Percentiles rank a stretch among this genome's conserved stretches.
Evolutionary conservation across 495 filamentous ascomycete species (phyloP).

Genomic region (Chaetomium tenue): DNA sequence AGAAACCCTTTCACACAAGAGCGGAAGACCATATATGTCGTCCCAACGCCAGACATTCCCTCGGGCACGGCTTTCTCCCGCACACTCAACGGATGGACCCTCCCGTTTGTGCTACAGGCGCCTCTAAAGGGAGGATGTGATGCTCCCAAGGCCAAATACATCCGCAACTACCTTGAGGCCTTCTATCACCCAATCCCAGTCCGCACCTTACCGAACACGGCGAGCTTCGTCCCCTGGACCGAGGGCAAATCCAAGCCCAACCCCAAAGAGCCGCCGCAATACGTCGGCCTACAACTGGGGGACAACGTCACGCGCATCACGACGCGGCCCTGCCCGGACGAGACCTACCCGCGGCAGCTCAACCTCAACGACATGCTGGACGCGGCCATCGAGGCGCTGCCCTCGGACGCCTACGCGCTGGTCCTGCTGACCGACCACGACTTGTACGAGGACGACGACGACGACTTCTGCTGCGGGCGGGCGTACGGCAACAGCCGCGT

Average conservation of each 20-base stretch:
- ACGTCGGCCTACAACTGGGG: constrained; percentile 47
- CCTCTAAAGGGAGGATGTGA: neutral
- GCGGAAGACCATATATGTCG: constrained; percentile 56
- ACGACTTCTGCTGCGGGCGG: constrained; percentile 65
- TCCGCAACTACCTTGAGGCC: constrained; percentile 54
- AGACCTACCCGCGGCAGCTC: constrained; percentile 51
- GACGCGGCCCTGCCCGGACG: constrained; percentile 50
- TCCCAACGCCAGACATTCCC: constrained; percentile 41
- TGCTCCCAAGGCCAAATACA: constrained; percentile 35
- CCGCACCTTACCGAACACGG: constrained; percentile 38
- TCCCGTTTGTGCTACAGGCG: constrained; percentile 23
- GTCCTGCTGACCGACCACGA: constrained; percentile 60
- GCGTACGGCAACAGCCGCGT: constrained; percentile 65
- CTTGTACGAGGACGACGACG: constrained; percentile 64
- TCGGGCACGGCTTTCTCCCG: constrained; percentile 26
- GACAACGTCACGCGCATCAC: constrained; percentile 52
- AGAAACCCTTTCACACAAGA: constrained; percentile 53
- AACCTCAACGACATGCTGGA: constrained; percentile 66
- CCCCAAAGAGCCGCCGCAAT: constrained; percentile 17
- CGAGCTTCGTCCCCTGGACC: constrained; percentile 53
- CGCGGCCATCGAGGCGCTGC: constrained; percentile 54
- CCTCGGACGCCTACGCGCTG: constrained; percentile 59
- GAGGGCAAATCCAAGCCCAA: neutral
- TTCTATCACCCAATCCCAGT: constrained; percentile 62
- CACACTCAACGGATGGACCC: constrained; percentile 42